Evolutionary conservation across 2,329 filamentous ascomycete species (phyloP), one percentile per base, ranked within the genome.

Genomic region (Cordyceps farinosa): DNA sequence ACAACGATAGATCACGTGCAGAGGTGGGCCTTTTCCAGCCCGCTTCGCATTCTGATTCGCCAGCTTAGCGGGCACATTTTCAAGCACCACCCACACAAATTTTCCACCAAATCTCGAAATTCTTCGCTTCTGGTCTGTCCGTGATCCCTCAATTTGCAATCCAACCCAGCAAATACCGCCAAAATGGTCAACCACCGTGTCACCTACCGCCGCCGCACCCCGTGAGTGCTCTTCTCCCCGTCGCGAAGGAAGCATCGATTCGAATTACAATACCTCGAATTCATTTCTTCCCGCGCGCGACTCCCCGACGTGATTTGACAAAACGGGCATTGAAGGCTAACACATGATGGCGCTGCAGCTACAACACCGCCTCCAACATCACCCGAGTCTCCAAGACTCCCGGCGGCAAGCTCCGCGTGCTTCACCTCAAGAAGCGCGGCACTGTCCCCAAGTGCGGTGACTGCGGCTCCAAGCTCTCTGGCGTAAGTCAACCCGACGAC

Each of bases 351-450:
- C 53, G 65, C 65, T 68, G 64, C 76, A 95, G 91, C 79, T 99
- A 98, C 91, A 98, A 98, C 89, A 98, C 94, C 80, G 85, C 85
- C 79, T 96, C 91, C 80, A 97, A 99, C 90, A 92, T 92, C 83
- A 94, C 95, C 80, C 90, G 95, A 79, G 86, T 96, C 76, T 81
- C 97, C 82, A 95, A 95, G 88, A 99, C 95, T 72, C 95, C 96
- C 72, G 96, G 95, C 80, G 95, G 95, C 80, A 87, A 94, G 80
- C 89, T 97, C 77, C 89, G 95, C 80, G 89, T 97, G 79, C 90
- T 98, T 75, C 94, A 99, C 90, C 93, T 97, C 86, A 98, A 98
- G 91, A 99, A 99, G 92, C 91, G 89, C 80, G 95, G 93, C 74
- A 96, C 92, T 79, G 90, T 93, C 70, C 95, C 95, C 78, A 99